Evolutionary conservation across 441 rosid genomes (phyloP).

Genomic region (Erodium moschatum): DNA sequence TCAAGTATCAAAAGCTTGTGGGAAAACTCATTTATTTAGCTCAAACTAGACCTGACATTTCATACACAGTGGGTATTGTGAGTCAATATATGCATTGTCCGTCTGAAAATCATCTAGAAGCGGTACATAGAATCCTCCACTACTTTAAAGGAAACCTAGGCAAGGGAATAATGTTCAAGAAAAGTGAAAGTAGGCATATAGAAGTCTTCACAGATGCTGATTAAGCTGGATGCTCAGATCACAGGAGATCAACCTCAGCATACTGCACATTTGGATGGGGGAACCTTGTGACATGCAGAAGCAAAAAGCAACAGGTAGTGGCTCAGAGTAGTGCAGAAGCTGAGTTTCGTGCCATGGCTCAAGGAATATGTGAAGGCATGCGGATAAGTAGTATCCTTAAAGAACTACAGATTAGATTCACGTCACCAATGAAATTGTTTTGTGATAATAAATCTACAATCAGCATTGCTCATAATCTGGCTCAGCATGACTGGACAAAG

Average conservation of each 20-base stretch:
- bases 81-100: neutral
- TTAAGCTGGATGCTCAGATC: neutral
- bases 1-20: neutral
- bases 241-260: neutral
- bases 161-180: neutral
- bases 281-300: constrained; percentile 3
- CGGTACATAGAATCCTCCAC: neutral
- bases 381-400: neutral
- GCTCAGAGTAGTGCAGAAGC: constrained; percentile 1
- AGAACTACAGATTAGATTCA: neutral
- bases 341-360: constrained; percentile 2
- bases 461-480: neutral
- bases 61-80: neutral
- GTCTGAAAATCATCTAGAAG: neutral
- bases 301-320: neutral
- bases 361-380: neutral
- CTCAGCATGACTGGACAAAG: too few species aligned
- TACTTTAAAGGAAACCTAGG: neutral
- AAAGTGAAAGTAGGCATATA: neutral
- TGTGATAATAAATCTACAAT: constrained; percentile 6
- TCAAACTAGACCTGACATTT: neutral
- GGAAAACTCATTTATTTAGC: neutral
- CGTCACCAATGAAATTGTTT: neutral
- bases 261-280: neutral
- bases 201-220: neutral